Base-by-base conservation (phyloP, 2,329 filamentous ascomycete species). In the Paracamarosporium sp. region DNA sequence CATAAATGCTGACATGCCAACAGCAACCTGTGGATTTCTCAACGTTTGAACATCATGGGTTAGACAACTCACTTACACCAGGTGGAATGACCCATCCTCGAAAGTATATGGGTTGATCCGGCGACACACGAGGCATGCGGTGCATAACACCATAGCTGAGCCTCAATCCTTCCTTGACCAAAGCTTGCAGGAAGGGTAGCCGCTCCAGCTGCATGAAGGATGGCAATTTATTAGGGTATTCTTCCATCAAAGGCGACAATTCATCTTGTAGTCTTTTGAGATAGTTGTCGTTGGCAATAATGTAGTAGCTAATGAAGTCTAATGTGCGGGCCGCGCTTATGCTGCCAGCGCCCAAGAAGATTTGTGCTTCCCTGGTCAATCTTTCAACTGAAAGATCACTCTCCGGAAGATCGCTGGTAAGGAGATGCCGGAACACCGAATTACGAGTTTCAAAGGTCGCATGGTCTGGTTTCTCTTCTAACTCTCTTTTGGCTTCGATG, bases 341-440 rank as follows among this genome's bases (percentile, higher is more conserved):
- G 17, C 46, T 53, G 27, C 50, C 55, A 25, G 41, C 53, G 22
- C 67, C 67, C 30, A 68, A 41, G 35, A 69, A 55, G 4, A 62
- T 63, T 35, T 66, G 52, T n/a, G 53, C 65, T 59, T 70, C 67
- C 27, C 63, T 65, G 13, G 57, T 53, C 15, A 70, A 58, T 9
- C 67, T 59, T 6, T 36, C 41, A 15, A 51, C 43, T n/a, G 58
- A 41, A 33, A 56, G 53, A 31, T 67, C 65, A 25, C 51, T 30
- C 11, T 53, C 48, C 7, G 62, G 59, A 1, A 67, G 51, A 12
- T 24, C 45, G 35, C 70, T 72, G 6, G 22, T 30, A n/a, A 55
- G 48, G 17, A 51, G 48, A 33, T 51, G 48, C n/a, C 48, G 36
- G 7, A 51, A 51, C 13, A 51, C 48, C 24, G 48, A 51, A n/a